These are phyloP conservation scores for Arthrinium phaeospermum DNA, from an alignment of 2,329 filamentous ascomycete genomes.

Conservation along the genomic window DNA sequence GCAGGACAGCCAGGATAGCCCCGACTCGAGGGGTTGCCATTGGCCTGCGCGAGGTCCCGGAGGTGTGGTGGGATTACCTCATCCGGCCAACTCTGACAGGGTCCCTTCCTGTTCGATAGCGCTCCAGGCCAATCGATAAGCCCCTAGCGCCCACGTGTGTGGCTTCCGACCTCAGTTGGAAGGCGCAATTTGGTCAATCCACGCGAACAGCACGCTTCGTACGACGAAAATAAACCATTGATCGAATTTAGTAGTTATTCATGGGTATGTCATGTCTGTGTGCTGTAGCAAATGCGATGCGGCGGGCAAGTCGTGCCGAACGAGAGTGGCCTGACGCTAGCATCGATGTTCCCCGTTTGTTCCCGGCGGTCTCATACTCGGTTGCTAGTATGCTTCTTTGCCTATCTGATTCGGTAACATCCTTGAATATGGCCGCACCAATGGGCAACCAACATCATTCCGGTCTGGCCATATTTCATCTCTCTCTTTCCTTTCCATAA, in stretches of 20 bases:
- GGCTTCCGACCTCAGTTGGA: background rate
- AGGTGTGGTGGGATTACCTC: constrained; percentile 14
- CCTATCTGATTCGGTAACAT: background rate
- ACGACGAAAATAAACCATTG: background rate
- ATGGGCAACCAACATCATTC: background rate
- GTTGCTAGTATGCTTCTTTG: background rate
- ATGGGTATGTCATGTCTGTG: background rate
- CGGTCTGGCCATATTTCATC: background rate
- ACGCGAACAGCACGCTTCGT: background rate
- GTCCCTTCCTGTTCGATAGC: background rate
- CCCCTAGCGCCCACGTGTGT: constrained; percentile 2
- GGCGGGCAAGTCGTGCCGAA: background rate
- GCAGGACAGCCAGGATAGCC: too few species aligned
- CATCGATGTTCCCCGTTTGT: background rate
- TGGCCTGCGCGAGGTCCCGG: background rate
- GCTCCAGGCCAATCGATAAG: background rate
- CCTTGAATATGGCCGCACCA: background rate
- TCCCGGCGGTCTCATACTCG: background rate
- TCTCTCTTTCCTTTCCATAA: too few species aligned
- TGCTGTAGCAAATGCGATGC: background rate
- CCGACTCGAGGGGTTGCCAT: background rate
- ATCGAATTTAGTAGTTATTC: background rate
- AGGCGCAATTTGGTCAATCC: background rate
- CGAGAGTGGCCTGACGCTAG: background rate
- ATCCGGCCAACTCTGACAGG: background rate